Base-by-base conservation (phyloP, 1,284 basidiomycete genomes). In the Psilocybe mexicana region DNA sequence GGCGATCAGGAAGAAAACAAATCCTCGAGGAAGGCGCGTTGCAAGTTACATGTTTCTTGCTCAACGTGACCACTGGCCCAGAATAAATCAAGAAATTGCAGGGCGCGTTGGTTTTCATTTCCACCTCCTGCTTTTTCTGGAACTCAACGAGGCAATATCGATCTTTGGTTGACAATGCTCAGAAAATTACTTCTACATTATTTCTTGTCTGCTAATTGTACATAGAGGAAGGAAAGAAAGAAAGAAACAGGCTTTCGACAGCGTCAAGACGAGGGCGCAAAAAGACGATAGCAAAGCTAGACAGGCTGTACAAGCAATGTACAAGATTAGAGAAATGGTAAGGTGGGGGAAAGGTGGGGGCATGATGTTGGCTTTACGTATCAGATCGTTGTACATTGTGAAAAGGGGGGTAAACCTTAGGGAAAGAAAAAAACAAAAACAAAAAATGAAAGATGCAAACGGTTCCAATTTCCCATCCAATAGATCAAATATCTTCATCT, bases 401-500 rank as follows among this genome's bases (percentile, higher is more conserved):
- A 61, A 58, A 60, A 60, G 30, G 61, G 59, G 62, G 61, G 60
- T 62, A 62, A 65, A 65, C 59, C 60, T 60, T 63, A 63, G 50
- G 59, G 35, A 49, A 55, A 55, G 18, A 18, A 18, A 18, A 18
- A 18, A 18, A 18, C 18, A 58, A 52, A 61, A 58, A 58, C 35
- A 61, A 61, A 63, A 61, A 51, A 58, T 46, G 51, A 64, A 57
- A 59, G 38, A 54, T 56, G 55, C 55, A 45, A 58, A 62, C 59
- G 50, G 52, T 58, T 55, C 60, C 56, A 55, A 54, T 51, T 52
- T 60, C 56, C 57, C 52, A 60, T 65, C 61, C 61, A 43, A 54
- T 68, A 69, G 74, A 63, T 65, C 58, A 90, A 67, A 91, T 87
- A 69, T 92, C 90, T 74, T 94, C 92, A 71, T 93, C 92, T 74